Conservation (phyloP, 441 rosid species). For the Jatropha multifida region DNA sequence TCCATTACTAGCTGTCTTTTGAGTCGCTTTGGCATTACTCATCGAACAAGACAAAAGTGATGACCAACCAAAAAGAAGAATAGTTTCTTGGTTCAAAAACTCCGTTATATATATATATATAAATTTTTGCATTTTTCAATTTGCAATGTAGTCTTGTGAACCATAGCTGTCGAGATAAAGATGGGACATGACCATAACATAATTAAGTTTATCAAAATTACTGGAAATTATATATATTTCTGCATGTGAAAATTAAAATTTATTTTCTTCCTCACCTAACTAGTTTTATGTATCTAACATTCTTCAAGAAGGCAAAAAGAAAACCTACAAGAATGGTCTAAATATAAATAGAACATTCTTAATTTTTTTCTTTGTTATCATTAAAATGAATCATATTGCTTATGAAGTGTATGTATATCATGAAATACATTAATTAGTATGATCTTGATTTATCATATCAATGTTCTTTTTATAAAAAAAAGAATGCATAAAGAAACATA, state of each 20-base stretch:
- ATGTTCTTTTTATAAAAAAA: no score
- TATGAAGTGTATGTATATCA: no score
- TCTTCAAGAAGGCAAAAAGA: neutral
- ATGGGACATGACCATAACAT: conserved; percentile 20
- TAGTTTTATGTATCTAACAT: neutral
- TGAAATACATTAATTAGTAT: no score
- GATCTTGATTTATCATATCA: no score
- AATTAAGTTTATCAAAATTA: neutral
- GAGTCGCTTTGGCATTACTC: neutral
- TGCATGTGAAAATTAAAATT: conserved; percentile 22
- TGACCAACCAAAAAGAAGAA: neutral
- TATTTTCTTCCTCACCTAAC: neutral
- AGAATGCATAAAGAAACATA: no score
- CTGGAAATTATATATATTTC: neutral
- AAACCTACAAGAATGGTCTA: neutral
- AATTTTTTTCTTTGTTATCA: no score
- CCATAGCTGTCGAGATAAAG: conserved; percentile 34
- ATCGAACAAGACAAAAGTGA: conserved; percentile 9
- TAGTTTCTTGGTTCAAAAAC: neutral
- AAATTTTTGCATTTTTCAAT: neutral
- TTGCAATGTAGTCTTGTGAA: conserved; percentile 13
- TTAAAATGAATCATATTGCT: no score
- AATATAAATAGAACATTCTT: neutral
- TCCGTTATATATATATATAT: neutral
- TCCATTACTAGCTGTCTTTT: conserved; percentile 19